phyloP scores from a whole-genome alignment of 2,329 filamentous ascomycete genomes.

The Venturia pyrina region DNA sequence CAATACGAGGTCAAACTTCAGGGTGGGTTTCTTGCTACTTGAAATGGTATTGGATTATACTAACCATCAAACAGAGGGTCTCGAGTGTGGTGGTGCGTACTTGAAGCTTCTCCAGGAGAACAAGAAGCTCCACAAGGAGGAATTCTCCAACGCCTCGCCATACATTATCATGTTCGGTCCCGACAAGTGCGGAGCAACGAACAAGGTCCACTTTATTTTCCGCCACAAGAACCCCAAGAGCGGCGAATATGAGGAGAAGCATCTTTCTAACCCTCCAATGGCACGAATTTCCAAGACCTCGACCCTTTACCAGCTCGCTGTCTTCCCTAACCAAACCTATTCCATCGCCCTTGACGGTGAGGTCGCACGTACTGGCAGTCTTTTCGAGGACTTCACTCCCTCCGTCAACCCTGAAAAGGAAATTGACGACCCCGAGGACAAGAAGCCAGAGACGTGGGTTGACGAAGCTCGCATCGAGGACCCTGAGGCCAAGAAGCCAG shows the following conservation, averaged over 20 bases:
- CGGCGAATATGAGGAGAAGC: slow-evolving; percentile 99
- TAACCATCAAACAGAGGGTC: slow-evolving; percentile 52
- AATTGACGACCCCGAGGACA: slow-evolving; percentile 90
- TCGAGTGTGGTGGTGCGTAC: slow-evolving; percentile 97
- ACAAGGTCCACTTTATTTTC: slow-evolving; percentile 97
- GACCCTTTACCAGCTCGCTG: slow-evolving; percentile 91
- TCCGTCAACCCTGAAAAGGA: slow-evolving; percentile 90
- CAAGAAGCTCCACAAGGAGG: slow-evolving; percentile 90
- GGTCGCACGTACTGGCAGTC: slow-evolving; percentile 75
- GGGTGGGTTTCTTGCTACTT: slow-evolving; percentile 49
- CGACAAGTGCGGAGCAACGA: slow-evolving; percentile 97
- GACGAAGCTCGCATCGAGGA: slow-evolving; percentile 86
- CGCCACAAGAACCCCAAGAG: slow-evolving; percentile 99
- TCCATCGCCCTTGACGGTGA: slow-evolving; percentile 87
- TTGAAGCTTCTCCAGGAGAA: slow-evolving; percentile 98
- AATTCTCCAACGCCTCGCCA: slow-evolving; percentile 94
- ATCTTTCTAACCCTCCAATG: slow-evolving; percentile 72
- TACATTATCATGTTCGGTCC: slow-evolving; percentile 99
- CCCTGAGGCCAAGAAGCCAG: slow-evolving; percentile 88
- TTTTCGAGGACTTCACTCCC: slow-evolving; percentile 87
- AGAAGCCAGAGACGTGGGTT: slow-evolving; percentile 92
- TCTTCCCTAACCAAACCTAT: slow-evolving; percentile 93
- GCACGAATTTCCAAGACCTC: slow-evolving; percentile 86
- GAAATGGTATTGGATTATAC: slow-evolving; percentile 22
- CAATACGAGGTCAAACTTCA: slow-evolving; percentile 99